Conservation (phyloP, 1,139 yeast species). For the Lipomyces yarrowii region DNA sequence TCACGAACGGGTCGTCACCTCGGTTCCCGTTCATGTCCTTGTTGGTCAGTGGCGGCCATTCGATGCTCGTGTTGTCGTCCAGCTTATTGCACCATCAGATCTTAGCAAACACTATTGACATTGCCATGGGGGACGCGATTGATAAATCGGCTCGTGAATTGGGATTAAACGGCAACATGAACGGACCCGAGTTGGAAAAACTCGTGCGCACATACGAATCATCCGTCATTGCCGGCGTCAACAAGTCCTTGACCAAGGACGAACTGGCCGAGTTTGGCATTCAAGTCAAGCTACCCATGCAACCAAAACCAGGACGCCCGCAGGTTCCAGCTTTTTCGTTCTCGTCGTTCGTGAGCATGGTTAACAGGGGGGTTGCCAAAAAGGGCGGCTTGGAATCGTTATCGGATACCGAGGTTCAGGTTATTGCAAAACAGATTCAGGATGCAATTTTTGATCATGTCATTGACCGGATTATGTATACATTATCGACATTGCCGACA, state of each 20-base stretch:
- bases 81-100: slow-evolving; percentile 68
- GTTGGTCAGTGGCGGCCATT: slow-evolving; percentile 92
- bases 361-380: slow-evolving; percentile 37
- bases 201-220: slow-evolving; percentile 48
- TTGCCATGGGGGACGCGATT: slow-evolving; percentile 90
- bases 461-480: slow-evolving; percentile 60
- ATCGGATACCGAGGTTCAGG: slow-evolving; percentile 38
- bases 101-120: slow-evolving; percentile 75
- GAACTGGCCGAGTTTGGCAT: slow-evolving; percentile 10
- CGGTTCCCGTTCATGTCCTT: slow-evolving; percentile 77
- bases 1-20: slow-evolving; percentile 51
- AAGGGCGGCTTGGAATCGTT: slow-evolving; percentile 18
- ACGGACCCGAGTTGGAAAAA: slow-evolving; percentile 78
- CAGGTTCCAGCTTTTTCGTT: slow-evolving; percentile 65
- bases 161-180: slow-evolving; percentile 67
- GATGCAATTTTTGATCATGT: slow-evolving; percentile 71
- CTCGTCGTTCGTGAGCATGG: slow-evolving; percentile 70
- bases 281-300: slow-evolving; percentile 55
- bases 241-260: not conserved
- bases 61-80: slow-evolving; percentile 74
- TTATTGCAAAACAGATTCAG: slow-evolving; percentile 67
- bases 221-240: not conserved
- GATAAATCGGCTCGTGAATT: slow-evolving; percentile 91
- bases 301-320: slow-evolving; percentile 51
- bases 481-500: slow-evolving; percentile 40